Evolutionary conservation across 177 flowering plant genomes (phyloP), one percentile per base, ranked within the genome.

Genomic region (Vitis hybrid): DNA sequence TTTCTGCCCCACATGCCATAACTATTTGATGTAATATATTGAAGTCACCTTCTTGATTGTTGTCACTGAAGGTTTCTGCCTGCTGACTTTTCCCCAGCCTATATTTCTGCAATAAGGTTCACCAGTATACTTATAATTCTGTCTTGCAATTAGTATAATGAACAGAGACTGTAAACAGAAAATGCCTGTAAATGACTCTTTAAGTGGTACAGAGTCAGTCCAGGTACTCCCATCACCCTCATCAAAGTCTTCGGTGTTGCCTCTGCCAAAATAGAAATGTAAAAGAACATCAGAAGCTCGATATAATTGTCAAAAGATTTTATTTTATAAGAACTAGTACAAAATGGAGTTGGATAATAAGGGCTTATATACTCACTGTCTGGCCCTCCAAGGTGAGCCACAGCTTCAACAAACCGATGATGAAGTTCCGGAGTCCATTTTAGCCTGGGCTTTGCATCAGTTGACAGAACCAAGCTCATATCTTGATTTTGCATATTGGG

Each of bases 391-490:
- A 89, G 94, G 55, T 85, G 91, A 68, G 76, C 59, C 59, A 89
- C 85, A 0, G 93, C 91, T 45, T 89, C 93, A 59, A 87, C 80
- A 69, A 94, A 94, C 63, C 89, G 80, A 30, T 83, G 91, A 59
- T 94, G 98, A 71, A 94, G 94, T 62, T 91, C 94, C 5, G 89
- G 85, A 72, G 96, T 94, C 98, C 98, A 94, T 81, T 86, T 94
- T 23, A 94, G 75, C 76, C 98, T 88, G 26, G 97, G 97, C 74
- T 91, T 94, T 26, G 94, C 91, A 84, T 94, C 98, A 78, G 91
- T 84, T 21, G 98, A 90, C 66, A 94, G 71, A 58, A 88, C 88
- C 74, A 91, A 74, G 72, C 78, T 88, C 92, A 87, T 83, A n/a
- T 81, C 88, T 73, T 79, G 87, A 62, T 75, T 78, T 48, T 82